These are phyloP conservation scores for Quercus robur DNA, from an alignment of 306 rosid genomes.

Conservation along the genomic window DNA sequence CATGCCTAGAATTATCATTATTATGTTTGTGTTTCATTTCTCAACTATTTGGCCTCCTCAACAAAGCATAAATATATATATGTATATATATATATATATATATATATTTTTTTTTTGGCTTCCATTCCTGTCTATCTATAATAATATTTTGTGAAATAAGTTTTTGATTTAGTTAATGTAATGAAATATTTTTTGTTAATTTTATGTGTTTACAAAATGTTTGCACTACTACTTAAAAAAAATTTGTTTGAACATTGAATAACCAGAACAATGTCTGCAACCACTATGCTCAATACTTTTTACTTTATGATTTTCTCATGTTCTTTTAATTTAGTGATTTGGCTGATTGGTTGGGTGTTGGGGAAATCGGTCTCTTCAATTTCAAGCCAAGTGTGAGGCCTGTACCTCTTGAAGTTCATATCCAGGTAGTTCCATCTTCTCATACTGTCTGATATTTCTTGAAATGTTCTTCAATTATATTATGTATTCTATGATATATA, in stretches of 20 bases:
- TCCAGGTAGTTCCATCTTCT: conserved; percentile 51
- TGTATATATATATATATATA: too few relatives aligned
- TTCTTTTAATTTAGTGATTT: conserved; percentile 58
- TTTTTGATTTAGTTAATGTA: too few relatives aligned
- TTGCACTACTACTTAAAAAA: not conserved
- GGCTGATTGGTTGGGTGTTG: conserved; percentile 98
- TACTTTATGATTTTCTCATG: conserved; percentile 9
- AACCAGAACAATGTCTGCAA: not conserved
- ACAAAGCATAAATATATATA: not conserved
- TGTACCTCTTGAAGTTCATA: conserved; percentile 96
- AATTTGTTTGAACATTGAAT: not conserved
- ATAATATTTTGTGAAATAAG: too few relatives aligned
- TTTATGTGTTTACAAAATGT: not conserved
- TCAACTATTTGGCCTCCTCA: not conserved
- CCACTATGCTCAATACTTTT: not conserved
- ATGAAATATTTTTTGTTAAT: not conserved
- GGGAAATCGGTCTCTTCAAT: conserved; percentile 90
- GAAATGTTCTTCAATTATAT: not conserved
- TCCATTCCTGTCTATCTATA: not conserved
- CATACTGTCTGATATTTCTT: not conserved
- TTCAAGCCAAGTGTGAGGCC: conserved; percentile 99
- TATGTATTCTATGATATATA: not conserved
- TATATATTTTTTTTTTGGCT: not conserved
- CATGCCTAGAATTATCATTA: not conserved
- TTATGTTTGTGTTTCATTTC: not conserved